Evolutionary conservation across 2,329 filamentous ascomycete genomes (phyloP).

Genomic region (Xylaria sp.): DNA sequence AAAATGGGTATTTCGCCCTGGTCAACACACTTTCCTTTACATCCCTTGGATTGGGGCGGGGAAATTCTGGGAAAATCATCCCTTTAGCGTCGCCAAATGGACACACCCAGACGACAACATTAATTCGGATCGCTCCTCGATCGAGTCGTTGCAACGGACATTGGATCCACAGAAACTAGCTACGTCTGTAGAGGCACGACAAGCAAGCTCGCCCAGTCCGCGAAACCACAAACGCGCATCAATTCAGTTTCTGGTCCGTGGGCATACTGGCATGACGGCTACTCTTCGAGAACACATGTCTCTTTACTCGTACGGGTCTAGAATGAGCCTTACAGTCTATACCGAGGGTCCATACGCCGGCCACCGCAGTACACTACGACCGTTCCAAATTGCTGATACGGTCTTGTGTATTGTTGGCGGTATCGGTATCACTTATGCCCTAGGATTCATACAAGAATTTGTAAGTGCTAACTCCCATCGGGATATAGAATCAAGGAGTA

Average conservation of each 20-base stretch:
- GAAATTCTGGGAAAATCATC: constrained; percentile 44
- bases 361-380: constrained; percentile 24
- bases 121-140: neutral
- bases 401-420: constrained; percentile 36
- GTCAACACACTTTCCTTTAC: constrained; percentile 38
- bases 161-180: neutral
- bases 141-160: neutral
- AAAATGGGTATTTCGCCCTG: constrained; percentile 25
- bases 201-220: neutral
- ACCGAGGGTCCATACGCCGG: constrained; percentile 37
- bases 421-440: constrained; percentile 36
- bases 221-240: constrained; percentile 1
- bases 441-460: constrained; percentile 40
- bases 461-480: constrained; percentile 11
- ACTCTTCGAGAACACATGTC: constrained; percentile 28
- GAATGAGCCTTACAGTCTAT: constrained; percentile 27
- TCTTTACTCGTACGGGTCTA: constrained; percentile 10
- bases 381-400: constrained; percentile 32
- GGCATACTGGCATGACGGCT: constrained; percentile 32
- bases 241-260: constrained; percentile 32
- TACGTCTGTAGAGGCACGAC: neutral
- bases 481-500: neutral
- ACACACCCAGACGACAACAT: constrained; percentile 1
- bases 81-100: constrained; percentile 41
- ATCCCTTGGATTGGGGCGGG: constrained; percentile 34